phyloP scores from a whole-genome alignment of 306 rosid genomes.

The Begonia loranthoides region DNA sequence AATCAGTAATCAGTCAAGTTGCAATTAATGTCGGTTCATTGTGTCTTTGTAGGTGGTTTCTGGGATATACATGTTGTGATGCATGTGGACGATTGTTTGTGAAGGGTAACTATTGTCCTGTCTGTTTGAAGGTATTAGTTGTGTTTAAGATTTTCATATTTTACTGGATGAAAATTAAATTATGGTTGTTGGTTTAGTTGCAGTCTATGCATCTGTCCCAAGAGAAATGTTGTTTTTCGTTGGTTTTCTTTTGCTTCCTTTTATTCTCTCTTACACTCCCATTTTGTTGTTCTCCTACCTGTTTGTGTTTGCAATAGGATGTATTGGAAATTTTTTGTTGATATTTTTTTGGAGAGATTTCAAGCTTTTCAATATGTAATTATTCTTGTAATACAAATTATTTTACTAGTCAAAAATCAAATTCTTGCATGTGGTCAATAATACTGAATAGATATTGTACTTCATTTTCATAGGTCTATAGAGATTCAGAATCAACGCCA shows the following conservation, averaged over 20 bases:
- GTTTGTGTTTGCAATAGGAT: no score
- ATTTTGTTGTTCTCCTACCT: not conserved
- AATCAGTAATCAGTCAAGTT: no score
- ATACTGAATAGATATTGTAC: not conserved
- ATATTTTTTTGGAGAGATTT: no score
- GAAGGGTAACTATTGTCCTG: constrained; percentile 97
- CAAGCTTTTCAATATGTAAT: no score
- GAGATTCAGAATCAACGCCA: constrained; percentile 98
- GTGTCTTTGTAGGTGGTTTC: constrained; percentile 65
- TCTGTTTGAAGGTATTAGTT: constrained; percentile 76
- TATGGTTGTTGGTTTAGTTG: not conserved
- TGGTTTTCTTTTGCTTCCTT: no score
- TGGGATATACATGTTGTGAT: constrained; percentile 94
- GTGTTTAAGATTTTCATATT: not conserved
- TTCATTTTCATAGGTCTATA: constrained; percentile 62
- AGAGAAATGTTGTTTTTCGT: no score
- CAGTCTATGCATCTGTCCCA: not conserved
- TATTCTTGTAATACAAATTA: no score
- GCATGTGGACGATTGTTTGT: constrained; percentile 97
- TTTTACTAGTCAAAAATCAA: no score
- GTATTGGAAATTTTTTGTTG: no score
- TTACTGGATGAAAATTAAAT: not conserved
- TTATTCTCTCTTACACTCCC: not conserved
- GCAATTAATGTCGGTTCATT: constrained; percentile 12
- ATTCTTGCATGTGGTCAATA: no score